A percentile compares a stretch with the other conserved stretches of the same genome.
phyloP scores from a whole-genome alignment of 805 yeast species.

The Hanseniaspora valbyensis region DNA sequence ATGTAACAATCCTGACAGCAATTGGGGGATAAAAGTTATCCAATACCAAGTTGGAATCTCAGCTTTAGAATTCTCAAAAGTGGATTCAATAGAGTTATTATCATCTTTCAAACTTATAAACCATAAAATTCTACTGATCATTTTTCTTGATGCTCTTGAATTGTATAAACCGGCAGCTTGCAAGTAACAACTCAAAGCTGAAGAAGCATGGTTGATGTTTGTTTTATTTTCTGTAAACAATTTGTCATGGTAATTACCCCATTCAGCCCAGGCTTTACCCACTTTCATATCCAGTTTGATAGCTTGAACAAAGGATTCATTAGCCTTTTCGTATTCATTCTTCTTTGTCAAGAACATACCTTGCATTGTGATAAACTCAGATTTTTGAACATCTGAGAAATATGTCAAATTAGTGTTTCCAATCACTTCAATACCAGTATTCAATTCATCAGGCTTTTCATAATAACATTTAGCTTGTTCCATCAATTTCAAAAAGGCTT shows the following conservation, averaged over 20 bases:
- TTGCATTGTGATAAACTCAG: conserved; percentile 92
- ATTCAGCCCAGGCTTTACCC: conserved; percentile 99
- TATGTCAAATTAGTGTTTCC: conserved; percentile 92
- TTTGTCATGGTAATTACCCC: conserved; percentile 93
- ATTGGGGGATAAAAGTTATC: conserved; percentile 94
- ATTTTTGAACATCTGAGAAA: conserved; percentile 95
- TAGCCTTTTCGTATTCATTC: conserved; percentile 86
- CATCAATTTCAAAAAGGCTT: conserved; percentile 85
- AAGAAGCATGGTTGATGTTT: conserved; percentile 75
- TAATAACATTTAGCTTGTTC: conserved; percentile 98
- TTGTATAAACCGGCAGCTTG: conserved; percentile 97
- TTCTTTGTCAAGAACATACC: conserved; percentile 95
- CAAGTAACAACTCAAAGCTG: conserved; percentile 88
- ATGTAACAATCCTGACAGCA: conserved; percentile 78
- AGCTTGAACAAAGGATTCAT: conserved; percentile 95
- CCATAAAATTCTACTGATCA: conserved; percentile 87
- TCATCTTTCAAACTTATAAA: conserved; percentile 82
- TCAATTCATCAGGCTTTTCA: conserved; percentile 78
- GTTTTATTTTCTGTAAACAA: conserved; percentile 73
- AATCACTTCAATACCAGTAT: conserved; percentile 92
- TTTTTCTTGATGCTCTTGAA: conserved; percentile 77
- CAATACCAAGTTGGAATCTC: conserved; percentile 99
- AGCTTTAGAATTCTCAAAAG: conserved; percentile 85
- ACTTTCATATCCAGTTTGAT: conserved; percentile 88
- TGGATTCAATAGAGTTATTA: conserved; percentile 66